These are phyloP conservation scores for Cercospora sp. DNA, from an alignment of 2,329 filamentous ascomycete species.

Conservation along the genomic window DNA sequence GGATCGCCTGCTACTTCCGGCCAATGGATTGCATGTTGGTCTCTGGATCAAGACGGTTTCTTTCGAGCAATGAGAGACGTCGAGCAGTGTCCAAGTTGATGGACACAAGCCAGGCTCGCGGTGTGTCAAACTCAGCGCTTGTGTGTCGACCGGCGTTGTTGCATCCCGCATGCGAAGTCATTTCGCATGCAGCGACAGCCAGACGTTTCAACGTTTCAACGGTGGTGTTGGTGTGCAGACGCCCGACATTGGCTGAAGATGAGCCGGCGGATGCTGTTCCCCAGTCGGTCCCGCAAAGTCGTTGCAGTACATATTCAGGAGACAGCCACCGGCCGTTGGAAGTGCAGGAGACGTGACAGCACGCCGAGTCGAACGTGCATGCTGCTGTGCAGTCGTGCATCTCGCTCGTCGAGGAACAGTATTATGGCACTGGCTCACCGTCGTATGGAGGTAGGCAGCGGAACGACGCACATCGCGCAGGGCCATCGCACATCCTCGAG, in stretches of 20 bases:
- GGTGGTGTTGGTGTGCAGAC: background rate
- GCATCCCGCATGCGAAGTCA: conserved; percentile 1
- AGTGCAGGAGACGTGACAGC: background rate
- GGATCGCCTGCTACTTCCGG: background rate
- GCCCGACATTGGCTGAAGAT: background rate
- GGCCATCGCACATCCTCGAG: background rate
- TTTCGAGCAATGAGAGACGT: background rate
- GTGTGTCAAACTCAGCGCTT: background rate
- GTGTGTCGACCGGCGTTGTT: background rate
- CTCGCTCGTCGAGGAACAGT: background rate
- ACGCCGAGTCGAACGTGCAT: background rate
- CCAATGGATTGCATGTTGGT: background rate
- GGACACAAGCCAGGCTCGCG: background rate
- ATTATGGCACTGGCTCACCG: background rate
- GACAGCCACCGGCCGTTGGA: background rate
- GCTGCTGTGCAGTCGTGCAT: background rate
- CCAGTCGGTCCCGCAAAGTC: background rate
- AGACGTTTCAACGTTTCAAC: background rate
- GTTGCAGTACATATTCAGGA: background rate
- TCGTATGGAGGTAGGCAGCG: background rate
- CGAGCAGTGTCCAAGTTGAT: background rate
- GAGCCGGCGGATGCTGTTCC: background rate
- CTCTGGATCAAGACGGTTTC: background rate
- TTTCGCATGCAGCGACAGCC: conserved; percentile 1
- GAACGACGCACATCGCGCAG: background rate